These are phyloP conservation scores for Angomonas deanei DNA, from an alignment of 208 protist genomes.

Conservation along the genomic window DNA sequence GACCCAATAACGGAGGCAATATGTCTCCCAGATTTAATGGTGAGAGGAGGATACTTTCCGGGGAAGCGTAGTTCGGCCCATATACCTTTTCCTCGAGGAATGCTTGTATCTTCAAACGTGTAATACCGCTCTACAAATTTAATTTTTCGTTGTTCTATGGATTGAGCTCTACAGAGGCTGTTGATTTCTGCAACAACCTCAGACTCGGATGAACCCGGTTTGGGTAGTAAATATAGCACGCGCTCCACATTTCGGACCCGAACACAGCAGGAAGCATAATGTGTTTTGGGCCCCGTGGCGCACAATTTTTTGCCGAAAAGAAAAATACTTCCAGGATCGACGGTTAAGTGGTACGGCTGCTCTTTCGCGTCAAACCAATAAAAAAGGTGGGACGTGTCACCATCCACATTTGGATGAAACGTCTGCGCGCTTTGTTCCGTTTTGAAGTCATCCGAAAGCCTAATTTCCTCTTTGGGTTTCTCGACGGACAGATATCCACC, in stretches of 20 bases:
- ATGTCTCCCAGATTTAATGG: slow-evolving; percentile 35
- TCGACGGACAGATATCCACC: slow-evolving; percentile 26
- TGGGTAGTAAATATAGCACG: slow-evolving; percentile 70
- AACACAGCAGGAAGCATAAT: slow-evolving; percentile 75
- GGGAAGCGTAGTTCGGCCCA: slow-evolving; percentile 91
- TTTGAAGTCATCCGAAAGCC: slow-evolving; percentile 14
- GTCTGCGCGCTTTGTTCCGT: not conserved
- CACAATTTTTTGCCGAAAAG: slow-evolving; percentile 81
- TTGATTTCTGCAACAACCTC: slow-evolving; percentile 86
- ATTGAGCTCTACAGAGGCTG: slow-evolving; percentile 48
- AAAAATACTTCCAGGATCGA: slow-evolving; percentile 80
- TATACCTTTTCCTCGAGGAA: slow-evolving; percentile 69
- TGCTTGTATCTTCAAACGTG: slow-evolving; percentile 80
- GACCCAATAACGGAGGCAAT: slow-evolving; percentile 85
- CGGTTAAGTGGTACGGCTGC: slow-evolving; percentile 54
- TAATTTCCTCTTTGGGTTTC: slow-evolving; percentile 19
- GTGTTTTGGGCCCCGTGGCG: slow-evolving; percentile 22
- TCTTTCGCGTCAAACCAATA: slow-evolving; percentile 91
- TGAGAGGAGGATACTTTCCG: slow-evolving; percentile 55
- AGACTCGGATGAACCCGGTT: slow-evolving; percentile 35
- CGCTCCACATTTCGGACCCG: slow-evolving; percentile 79
- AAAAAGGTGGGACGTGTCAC: slow-evolving; percentile 19
- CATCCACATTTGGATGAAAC: not conserved
- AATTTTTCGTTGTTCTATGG: slow-evolving; percentile 70
- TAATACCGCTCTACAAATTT: slow-evolving; percentile 92